Evolutionary conservation across 2,329 filamentous ascomycete genomes (phyloP), one percentile per base, ranked within the genome.

Genomic region (Monilinia vaccinii-corymbosi): DNA sequence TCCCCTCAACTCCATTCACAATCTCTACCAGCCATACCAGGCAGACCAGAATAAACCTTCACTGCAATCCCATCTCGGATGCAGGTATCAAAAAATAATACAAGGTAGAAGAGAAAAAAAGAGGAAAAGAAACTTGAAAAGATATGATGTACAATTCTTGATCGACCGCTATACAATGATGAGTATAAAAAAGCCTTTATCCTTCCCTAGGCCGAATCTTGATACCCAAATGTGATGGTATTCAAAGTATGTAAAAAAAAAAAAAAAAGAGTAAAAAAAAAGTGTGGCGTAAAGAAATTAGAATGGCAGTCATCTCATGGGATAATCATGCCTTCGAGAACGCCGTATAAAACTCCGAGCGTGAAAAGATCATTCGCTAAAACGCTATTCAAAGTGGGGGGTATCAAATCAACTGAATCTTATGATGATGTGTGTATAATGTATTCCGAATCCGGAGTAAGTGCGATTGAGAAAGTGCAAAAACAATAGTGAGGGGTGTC

Each of bases 301-400:
- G 28, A 44, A 21, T 16, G n/a, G 28, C 38, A 32, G n/a, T 36
- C 40, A 32, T 55, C 14, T 16, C 51, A 32, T 44, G 16, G 16
- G 10, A 44, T 55, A 38, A 55, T 38, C 51, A 9, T 44, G 38
- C 38, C 32, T 25, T 55, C 51, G 28, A 55, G 38, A 55, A 55
- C 51, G 51, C 51, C 51, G 28, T 55, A 38, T 44, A 28, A 40
- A 49, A 36, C 32, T 31, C 45, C 36, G 5, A 31, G 32, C 23
- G 45, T 21, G 18, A 58, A 63, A 64, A 67, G 61, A 68, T 65
- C 66, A 67, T 61, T 68, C 70, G 70, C 70, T 71, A 71, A 71
- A 71, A 71, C 67, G 69, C 70, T 71, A 68, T 70, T 70, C 69
- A 71, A 70, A 71, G 67, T 67, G 23, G 50, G 50, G 69, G 69